Percentiles rank a stretch among this genome's conserved stretches.
phyloP scores from a whole-genome alignment of 2,329 filamentous ascomycete genomes.

The Xylaria digitata region DNA sequence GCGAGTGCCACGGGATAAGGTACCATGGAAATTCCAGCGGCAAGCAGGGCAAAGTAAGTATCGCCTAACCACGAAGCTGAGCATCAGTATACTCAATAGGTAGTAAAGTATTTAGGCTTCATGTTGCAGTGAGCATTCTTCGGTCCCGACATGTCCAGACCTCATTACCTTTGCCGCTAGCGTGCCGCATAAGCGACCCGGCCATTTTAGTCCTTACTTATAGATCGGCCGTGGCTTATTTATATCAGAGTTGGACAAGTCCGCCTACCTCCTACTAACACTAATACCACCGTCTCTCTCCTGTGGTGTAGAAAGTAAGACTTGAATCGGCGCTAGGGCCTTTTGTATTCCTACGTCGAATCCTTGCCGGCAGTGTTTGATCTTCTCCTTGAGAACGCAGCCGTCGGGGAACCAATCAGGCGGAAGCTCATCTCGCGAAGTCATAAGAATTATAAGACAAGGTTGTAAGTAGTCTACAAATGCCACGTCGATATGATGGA shows the following conservation, averaged over 20 bases:
- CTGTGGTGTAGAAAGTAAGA: no score
- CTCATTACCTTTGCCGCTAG: conserved; percentile 4
- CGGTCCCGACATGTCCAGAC: conserved; percentile 25
- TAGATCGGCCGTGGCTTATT: no score
- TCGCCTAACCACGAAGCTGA: conserved; percentile 16
- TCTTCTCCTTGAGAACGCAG: not conserved
- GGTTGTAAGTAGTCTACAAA: not conserved
- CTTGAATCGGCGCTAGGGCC: no score
- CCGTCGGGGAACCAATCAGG: not conserved
- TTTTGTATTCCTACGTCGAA: no score
- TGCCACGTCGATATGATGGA: not conserved
- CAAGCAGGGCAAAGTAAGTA: not conserved
- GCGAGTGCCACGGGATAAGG: not conserved
- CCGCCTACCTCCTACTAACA: no score
- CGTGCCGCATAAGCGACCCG: not conserved
- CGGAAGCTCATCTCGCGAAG: no score
- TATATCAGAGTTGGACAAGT: no score
- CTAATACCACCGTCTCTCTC: no score
- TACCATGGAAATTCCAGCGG: not conserved
- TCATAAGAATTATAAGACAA: not conserved
- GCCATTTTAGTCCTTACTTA: not conserved
- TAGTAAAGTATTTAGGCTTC: conserved; percentile 5
- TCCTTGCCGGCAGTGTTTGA: not conserved
- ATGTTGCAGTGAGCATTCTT: conserved; percentile 5
- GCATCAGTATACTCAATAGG: no score